Percentiles rank a stretch among this genome's conserved stretches.
phyloP scores from a whole-genome alignment of 176 grass and related monocot species.

The Lolium perenne region DNA sequence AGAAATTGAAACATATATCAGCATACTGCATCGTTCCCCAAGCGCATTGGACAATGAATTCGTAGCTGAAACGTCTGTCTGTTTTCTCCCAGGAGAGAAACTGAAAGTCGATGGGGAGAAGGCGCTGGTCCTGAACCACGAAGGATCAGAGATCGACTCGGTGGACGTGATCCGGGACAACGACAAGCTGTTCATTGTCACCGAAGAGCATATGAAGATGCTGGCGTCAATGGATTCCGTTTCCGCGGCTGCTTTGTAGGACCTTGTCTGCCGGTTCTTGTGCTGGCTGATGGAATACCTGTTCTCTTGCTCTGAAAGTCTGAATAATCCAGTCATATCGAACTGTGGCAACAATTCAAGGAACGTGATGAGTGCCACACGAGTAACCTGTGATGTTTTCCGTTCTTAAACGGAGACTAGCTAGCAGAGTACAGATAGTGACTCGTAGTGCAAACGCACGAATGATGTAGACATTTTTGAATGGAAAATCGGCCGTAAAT shows the following conservation, averaged over 20 bases:
- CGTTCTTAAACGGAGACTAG: neutral
- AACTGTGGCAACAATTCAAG: neutral
- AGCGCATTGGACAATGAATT: neutral
- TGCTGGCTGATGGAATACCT: neutral
- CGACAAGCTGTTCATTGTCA: slow-evolving; percentile 77
- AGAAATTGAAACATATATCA: neutral
- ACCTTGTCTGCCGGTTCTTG: neutral
- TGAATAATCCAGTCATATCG: slow-evolving; percentile 7
- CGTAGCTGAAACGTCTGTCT: neutral
- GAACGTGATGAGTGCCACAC: neutral
- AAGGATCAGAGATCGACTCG: slow-evolving; percentile 74
- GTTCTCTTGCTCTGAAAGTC: neutral
- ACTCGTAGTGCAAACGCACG: neutral
- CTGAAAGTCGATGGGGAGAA: slow-evolving; percentile 48
- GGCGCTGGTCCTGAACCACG: slow-evolving; percentile 61
- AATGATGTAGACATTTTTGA: neutral
- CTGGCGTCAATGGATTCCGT: slow-evolving; percentile 24
- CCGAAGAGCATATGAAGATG: slow-evolving; percentile 41
- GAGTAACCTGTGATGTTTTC: neutral
- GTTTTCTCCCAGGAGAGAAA: slow-evolving; percentile 62
- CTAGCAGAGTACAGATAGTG: neutral
- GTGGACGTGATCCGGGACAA: slow-evolving; percentile 84
- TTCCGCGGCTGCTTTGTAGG: neutral
- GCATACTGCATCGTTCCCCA: neutral
- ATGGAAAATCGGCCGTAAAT: neutral